Conservation (phyloP, 1,284 basidiomycete genomes). For the Lentinula novae-zelandiae region DNA sequence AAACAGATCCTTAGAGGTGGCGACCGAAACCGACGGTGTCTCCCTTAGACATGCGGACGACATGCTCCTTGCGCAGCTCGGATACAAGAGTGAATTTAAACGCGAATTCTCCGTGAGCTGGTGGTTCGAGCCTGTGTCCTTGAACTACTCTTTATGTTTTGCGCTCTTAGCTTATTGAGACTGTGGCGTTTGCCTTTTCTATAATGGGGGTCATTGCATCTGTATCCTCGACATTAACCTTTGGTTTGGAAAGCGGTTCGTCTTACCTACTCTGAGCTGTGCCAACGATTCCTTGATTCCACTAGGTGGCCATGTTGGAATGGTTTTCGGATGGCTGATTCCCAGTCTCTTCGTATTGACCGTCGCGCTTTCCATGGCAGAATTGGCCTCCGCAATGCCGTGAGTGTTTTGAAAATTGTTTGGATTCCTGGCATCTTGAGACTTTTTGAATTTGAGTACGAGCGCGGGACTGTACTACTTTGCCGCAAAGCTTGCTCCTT, state of each 20-base stretch:
- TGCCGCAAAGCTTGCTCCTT: conserved; percentile 65
- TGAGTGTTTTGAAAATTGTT: conserved; percentile 30
- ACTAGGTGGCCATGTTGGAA: conserved; percentile 67
- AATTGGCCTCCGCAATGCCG: conserved; percentile 75
- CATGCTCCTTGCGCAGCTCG: conserved; percentile 57
- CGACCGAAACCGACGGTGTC: conserved; percentile 2
- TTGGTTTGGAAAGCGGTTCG: conserved; percentile 57
- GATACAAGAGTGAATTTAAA: conserved; percentile 74
- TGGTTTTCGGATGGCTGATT: conserved; percentile 78
- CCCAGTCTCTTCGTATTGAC: conserved; percentile 66
- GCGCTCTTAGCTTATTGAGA: conserved; percentile 51
- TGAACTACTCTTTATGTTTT: not conserved
- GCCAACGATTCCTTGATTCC: not conserved
- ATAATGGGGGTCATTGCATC: conserved; percentile 76
- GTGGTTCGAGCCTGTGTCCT: not conserved
- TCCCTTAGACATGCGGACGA: conserved; percentile 45
- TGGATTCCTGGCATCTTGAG: not conserved
- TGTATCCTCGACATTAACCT: conserved; percentile 63
- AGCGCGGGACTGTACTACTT: conserved; percentile 74
- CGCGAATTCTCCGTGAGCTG: conserved; percentile 68
- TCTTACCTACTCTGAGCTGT: conserved; percentile 9
- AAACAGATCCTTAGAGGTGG: not conserved
- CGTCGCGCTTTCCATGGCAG: conserved; percentile 68
- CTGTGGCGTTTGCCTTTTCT: conserved; percentile 66
- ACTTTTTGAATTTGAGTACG: conserved; percentile 35